phyloP scores from a whole-genome alignment of 352 stramenopile species.

The Plasmopara viticola region DNA sequence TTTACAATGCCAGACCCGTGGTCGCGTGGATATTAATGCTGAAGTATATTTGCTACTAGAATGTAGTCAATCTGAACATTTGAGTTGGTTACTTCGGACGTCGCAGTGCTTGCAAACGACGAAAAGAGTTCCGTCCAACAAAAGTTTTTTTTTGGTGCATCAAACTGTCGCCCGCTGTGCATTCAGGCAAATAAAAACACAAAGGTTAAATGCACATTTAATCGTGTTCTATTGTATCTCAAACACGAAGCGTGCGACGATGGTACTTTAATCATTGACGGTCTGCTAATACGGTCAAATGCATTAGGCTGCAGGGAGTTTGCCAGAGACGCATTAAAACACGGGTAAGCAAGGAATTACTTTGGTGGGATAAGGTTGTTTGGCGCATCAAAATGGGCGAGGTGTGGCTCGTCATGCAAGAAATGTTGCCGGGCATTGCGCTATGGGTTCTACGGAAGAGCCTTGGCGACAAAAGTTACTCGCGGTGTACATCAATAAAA shows the following conservation, averaged over 20 bases:
- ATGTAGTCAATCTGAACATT: constrained; percentile 22
- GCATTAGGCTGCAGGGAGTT: constrained; percentile 68
- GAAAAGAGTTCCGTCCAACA: constrained; percentile 88
- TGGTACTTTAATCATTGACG: constrained; percentile 56
- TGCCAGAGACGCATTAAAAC: constrained; percentile 67
- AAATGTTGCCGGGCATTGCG: constrained; percentile 87
- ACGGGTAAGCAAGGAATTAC: constrained; percentile 69
- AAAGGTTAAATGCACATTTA: constrained; percentile 82
- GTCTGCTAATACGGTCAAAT: constrained; percentile 60
- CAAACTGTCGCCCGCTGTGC: constrained; percentile 74
- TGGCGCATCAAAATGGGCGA: constrained; percentile 66
- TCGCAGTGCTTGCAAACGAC: constrained; percentile 75
- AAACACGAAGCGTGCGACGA: constrained; percentile 74
- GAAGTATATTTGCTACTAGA: constrained; percentile 60
- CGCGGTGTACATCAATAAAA: too few species aligned
- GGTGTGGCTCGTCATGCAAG: constrained; percentile 82
- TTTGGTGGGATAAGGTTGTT: constrained; percentile 77
- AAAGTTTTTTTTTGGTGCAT: constrained; percentile 86
- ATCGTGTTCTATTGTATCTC: constrained; percentile 84
- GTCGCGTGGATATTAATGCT: constrained; percentile 50
- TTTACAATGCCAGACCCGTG: constrained; percentile 83
- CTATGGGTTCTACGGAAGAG: constrained; percentile 81
- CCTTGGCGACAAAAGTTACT: constrained; percentile 43
- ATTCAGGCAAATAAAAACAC: constrained; percentile 66
- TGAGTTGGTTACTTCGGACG: constrained; percentile 47